phyloP scores from a whole-genome alignment of 768 basidiomycete genomes.

The Boletus huronensis region DNA sequence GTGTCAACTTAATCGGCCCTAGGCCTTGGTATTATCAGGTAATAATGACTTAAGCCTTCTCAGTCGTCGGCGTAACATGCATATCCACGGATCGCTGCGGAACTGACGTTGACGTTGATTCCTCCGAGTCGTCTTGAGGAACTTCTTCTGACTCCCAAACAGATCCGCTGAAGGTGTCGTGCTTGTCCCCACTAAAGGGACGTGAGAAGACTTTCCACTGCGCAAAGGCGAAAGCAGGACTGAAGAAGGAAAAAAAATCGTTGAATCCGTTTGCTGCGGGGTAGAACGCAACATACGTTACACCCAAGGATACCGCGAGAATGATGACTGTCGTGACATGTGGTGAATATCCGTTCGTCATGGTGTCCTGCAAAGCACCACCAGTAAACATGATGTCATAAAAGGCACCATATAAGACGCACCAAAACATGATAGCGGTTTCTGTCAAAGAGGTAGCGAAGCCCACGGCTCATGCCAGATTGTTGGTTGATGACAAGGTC shows the following conservation, averaged over 20 bases:
- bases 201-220: constrained; percentile 52
- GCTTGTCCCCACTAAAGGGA: constrained; percentile 40
- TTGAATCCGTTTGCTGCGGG: background rate
- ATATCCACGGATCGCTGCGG: constrained; percentile 10
- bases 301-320: constrained; percentile 48
- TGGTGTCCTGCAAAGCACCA: constrained; percentile 40
- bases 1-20: constrained; percentile 4
- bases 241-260: constrained; percentile 17
- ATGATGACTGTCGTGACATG: constrained; percentile 47
- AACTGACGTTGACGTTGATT: constrained; percentile 2
- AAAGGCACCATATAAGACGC: constrained; percentile 19
- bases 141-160: constrained; percentile 24
- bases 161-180: constrained; percentile 24
- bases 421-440: constrained; percentile 57
- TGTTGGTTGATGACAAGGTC: constrained; percentile 59
- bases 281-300: constrained; percentile 45
- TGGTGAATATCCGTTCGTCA: constrained; percentile 48
- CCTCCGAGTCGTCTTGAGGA: constrained; percentile 23
- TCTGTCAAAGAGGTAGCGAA: constrained; percentile 61
- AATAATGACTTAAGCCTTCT: constrained; percentile 10
- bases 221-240: constrained; percentile 49
- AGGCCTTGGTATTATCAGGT: constrained; percentile 8
- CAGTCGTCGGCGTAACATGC: constrained; percentile 19
- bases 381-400: background rate
- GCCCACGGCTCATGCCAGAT: constrained; percentile 58